phyloP scores from a whole-genome alignment of 2,329 filamentous ascomycete genomes.

The Colletotrichum limetticola region DNA sequence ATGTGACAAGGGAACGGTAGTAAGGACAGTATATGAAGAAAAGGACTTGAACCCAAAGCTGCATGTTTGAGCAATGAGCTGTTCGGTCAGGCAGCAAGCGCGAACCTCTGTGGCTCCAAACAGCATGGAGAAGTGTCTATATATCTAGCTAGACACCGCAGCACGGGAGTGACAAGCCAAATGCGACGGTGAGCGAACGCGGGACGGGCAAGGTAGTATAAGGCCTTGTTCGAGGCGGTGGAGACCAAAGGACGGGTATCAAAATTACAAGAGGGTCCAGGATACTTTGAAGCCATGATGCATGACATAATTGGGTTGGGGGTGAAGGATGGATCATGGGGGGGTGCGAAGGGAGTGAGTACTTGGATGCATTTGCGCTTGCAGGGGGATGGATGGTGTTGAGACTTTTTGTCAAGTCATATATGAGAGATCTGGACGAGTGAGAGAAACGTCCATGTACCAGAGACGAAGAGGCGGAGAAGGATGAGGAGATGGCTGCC shows the following conservation, averaged over 20 bases:
- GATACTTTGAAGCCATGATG: conserved; percentile 49
- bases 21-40: conserved; percentile 34
- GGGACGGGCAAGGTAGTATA: conserved; percentile 27
- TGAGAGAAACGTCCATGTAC: not conserved
- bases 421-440: conserved; percentile 19
- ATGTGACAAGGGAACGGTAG: conserved; percentile 17
- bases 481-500: conserved; percentile 6
- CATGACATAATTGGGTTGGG: conserved; percentile 58
- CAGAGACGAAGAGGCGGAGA: conserved; percentile 5
- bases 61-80: conserved; percentile 31
- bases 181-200: conserved; percentile 33
- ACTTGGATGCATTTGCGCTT: conserved; percentile 30
- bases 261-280: conserved; percentile 49
- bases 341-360: conserved; percentile 22
- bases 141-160: conserved; percentile 31
- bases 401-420: conserved; percentile 35
- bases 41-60: conserved; percentile 27
- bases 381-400: conserved; percentile 35
- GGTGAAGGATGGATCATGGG: conserved; percentile 27
- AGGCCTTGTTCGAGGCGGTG: conserved; percentile 32
- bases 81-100: conserved; percentile 35
- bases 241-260: conserved; percentile 39
- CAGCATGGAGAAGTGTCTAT: conserved; percentile 31
- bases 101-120: conserved; percentile 28
- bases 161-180: conserved; percentile 17